A percentile compares a stretch with the other conserved stretches of the same genome.
Conservation (phyloP, 2,329 filamentous ascomycete species). For the Pseudogymnoascus sp. region DNA sequence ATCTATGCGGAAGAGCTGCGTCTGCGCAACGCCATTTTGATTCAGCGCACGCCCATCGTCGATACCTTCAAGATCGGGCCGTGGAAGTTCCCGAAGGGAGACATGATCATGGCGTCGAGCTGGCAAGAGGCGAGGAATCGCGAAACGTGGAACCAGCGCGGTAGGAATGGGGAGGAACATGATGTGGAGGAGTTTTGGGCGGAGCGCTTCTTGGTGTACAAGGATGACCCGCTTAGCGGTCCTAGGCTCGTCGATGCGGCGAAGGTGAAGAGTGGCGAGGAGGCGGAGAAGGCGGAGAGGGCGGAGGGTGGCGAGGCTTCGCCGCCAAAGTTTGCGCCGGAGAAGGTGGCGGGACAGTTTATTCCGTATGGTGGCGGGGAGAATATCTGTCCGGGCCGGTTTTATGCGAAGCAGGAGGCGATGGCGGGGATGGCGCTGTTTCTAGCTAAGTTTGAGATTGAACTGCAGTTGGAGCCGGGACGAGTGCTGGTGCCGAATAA, state of each 20-base stretch:
- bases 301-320: background rate
- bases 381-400: slow-evolving; percentile 31
- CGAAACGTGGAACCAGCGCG: slow-evolving; percentile 26
- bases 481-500: slow-evolving; percentile 14
- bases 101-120: slow-evolving; percentile 22
- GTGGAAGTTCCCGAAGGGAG: slow-evolving; percentile 25
- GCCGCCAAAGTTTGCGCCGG: slow-evolving; percentile 21
- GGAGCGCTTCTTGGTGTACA: slow-evolving; percentile 31
- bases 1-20: slow-evolving; percentile 32
- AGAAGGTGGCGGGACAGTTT: slow-evolving; percentile 27
- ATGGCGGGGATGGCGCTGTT: slow-evolving; percentile 28
- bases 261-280: slow-evolving; percentile 3
- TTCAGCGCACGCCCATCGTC: slow-evolving; percentile 15
- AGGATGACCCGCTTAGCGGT: slow-evolving; percentile 24
- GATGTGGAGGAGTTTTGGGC: slow-evolving; percentile 30
- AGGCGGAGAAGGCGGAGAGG: background rate
- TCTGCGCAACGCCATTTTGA: slow-evolving; percentile 18
- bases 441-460: slow-evolving; percentile 28
- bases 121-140: slow-evolving; percentile 25
- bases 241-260: slow-evolving; percentile 19
- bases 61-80: slow-evolving; percentile 23
- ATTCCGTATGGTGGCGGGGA: slow-evolving; percentile 31
- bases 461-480: slow-evolving; percentile 16
- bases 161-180: slow-evolving; percentile 18
- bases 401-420: slow-evolving; percentile 32